phyloP scores from a whole-genome alignment of 1,284 basidiomycete species.

The Ceratobasidium sp. region DNA sequence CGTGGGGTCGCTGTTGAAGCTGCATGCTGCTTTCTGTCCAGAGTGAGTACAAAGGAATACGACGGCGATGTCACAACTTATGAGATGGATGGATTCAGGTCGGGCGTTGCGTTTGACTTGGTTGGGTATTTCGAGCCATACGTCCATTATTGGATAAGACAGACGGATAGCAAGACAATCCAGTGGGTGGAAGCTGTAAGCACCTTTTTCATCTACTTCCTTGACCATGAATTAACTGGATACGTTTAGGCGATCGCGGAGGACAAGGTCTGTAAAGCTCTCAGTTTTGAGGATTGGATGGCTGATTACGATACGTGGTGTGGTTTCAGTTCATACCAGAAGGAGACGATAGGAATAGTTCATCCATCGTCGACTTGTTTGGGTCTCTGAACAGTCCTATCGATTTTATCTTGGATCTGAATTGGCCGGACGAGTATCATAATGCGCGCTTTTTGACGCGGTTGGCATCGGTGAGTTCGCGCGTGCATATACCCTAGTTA shows the following conservation, averaged over 20 bases:
- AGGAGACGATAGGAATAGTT: constrained; percentile 86
- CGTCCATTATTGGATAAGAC: constrained; percentile 89
- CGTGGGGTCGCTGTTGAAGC: constrained; percentile 74
- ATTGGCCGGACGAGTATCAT: constrained; percentile 93
- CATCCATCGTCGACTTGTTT: constrained; percentile 96
- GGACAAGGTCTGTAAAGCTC: constrained; percentile 72
- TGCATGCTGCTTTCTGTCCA: constrained; percentile 84
- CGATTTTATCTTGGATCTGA: constrained; percentile 85
- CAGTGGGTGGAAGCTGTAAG: constrained; percentile 93
- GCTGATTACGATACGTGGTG: background rate
- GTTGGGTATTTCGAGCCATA: constrained; percentile 87
- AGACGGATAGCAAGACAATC: constrained; percentile 88
- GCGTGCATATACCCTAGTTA: background rate
- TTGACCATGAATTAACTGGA: background rate
- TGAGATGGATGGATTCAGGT: constrained; percentile 54
- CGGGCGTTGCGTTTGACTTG: constrained; percentile 71
- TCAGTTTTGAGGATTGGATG: too few relatives aligned
- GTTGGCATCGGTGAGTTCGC: constrained; percentile 74
- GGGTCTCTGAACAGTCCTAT: constrained; percentile 93
- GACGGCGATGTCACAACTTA: constrained; percentile 29
- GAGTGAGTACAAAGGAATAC: constrained; percentile 61
- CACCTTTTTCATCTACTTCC: constrained; percentile 45
- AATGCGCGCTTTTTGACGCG: constrained; percentile 91
- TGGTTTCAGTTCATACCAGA: constrained; percentile 83
- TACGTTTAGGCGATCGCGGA: constrained; percentile 76